Percentiles rank a stretch among this genome's conserved stretches.
Conservation (phyloP, 257 asterid species). For the Nicotiana paniculata region DNA sequence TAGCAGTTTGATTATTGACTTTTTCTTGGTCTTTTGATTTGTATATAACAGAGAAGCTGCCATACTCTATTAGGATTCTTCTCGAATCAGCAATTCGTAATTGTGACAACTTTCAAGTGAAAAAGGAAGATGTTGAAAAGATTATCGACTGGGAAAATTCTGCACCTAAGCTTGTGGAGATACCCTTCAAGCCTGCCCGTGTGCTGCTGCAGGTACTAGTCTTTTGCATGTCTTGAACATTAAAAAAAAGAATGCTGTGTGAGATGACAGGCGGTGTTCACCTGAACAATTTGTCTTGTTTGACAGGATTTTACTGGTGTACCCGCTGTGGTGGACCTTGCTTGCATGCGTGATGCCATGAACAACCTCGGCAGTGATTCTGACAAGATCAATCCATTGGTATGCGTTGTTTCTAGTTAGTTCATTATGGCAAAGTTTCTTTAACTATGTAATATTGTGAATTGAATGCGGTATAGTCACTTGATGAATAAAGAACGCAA, state of each 20-base stretch:
- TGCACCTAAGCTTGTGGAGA: constrained; percentile 82
- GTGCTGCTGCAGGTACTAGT: constrained; percentile 78
- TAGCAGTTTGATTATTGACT: not conserved
- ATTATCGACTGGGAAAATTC: constrained; percentile 88
- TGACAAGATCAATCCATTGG: constrained; percentile 95
- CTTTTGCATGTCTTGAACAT: not conserved
- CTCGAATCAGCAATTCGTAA: constrained; percentile 94
- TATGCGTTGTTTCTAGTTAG: constrained; percentile 17
- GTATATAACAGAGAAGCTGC: constrained; percentile 67
- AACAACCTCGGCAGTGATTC: constrained; percentile 89
- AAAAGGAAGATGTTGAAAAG: constrained; percentile 81
- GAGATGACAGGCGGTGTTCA: not conserved
- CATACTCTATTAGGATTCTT: constrained; percentile 86
- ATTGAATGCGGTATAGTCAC: not conserved
- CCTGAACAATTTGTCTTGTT: constrained; percentile 14
- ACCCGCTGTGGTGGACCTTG: constrained; percentile 92
- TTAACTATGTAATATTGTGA: not conserved
- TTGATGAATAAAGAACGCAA: not conserved
- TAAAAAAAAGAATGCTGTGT: not conserved
- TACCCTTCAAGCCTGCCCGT: constrained; percentile 97
- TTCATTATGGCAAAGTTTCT: not conserved
- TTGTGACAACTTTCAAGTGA: constrained; percentile 93
- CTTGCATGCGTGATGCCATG: constrained; percentile 99
- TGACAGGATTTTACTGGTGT: constrained; percentile 94
- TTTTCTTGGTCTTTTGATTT: not conserved